Evolutionary conservation across 768 basidiomycete species (phyloP), one percentile per base, ranked within the genome.

Genomic region (Mycena venus): DNA sequence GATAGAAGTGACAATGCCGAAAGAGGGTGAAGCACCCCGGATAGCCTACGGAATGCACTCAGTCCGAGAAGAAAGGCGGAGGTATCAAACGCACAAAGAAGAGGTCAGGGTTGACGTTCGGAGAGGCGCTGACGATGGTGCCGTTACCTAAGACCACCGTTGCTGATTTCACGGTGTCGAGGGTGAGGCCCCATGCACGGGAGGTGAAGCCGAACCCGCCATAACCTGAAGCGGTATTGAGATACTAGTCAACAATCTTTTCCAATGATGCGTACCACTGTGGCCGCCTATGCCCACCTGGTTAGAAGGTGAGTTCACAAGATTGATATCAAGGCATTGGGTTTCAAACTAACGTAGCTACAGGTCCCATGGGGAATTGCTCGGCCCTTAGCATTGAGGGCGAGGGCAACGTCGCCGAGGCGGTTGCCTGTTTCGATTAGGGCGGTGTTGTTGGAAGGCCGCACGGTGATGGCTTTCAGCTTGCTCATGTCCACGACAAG

Each of bases 331-430:
- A 7, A 9, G 23, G 19, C 21, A 1, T 25, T n/a, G 29, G 31
- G 12, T n/a, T 36, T 21, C 34, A n/a, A n/a, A 61, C 73, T 38
- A 31, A 89, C 85, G 62, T 86, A 85, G 7, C 89, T 84, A 73
- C 90, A 92, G 1, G 86, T 87, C 0, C 91, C 90, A 75, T 91
- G 90, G 9, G 89, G 87, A 4, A 91, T 44, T 0, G 86, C 90
- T 44, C 87, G 80, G 40, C 86, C 85, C 14, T 82, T 68, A 23
- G 83, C 78, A 60, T 81, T 83, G 60, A 91, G 77, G 1, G 83
- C 78, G 21, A 82, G 76, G 10, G 88, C 87, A 17, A 90, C 79
- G 61, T 90, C 86, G 9, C 88, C 89, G 1, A 91, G 80, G n/a
- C 87, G 79, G 71, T 85, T 86, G 4, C 89, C 89, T 9, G 85